Percentiles rank a stretch among this genome's conserved stretches.
Evolutionary conservation across 495 filamentous ascomycete species (phyloP).

Genomic region (Penicillium simplicissimum): DNA sequence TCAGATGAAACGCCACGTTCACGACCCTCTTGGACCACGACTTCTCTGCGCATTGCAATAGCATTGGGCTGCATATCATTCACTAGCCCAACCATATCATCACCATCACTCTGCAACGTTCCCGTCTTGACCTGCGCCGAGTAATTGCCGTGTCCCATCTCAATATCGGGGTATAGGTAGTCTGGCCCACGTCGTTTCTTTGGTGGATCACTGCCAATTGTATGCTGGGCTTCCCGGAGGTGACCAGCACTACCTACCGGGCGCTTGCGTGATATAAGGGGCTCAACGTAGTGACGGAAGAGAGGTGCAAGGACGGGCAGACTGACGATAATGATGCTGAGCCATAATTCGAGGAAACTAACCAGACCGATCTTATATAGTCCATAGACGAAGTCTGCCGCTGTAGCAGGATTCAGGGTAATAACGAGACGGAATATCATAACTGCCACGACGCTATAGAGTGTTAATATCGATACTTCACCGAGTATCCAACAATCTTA

Average conservation of each 20-base stretch:
- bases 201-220: slow-evolving; percentile 9
- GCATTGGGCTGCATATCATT: slow-evolving; percentile 13
- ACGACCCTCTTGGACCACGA: slow-evolving; percentile 5
- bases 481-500: too few relatives aligned
- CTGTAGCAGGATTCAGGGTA: slow-evolving; percentile 3
- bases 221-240: slow-evolving; percentile 12
- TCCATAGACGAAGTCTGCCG: slow-evolving; percentile 7
- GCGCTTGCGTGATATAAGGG: slow-evolving; percentile 9
- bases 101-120: slow-evolving; percentile 9
- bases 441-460: slow-evolving; percentile 9
- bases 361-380: slow-evolving; percentile 9
- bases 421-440: slow-evolving; percentile 14
- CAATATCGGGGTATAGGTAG: slow-evolving; percentile 5
- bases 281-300: slow-evolving; percentile 12
- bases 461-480: not conserved
- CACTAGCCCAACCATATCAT: slow-evolving; percentile 9
- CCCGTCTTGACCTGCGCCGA: slow-evolving; percentile 11
- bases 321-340: slow-evolving; percentile 14
- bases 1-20: not conserved
- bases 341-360: slow-evolving; percentile 12
- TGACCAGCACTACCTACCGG: not conserved
- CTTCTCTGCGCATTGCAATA: slow-evolving; percentile 7
- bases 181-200: not conserved
- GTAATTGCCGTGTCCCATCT: slow-evolving; percentile 10
- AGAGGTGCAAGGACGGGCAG: slow-evolving; percentile 9